Base-by-base conservation (phyloP, 169 alveolate genomes). In the Blepharisma undulans region DNA sequence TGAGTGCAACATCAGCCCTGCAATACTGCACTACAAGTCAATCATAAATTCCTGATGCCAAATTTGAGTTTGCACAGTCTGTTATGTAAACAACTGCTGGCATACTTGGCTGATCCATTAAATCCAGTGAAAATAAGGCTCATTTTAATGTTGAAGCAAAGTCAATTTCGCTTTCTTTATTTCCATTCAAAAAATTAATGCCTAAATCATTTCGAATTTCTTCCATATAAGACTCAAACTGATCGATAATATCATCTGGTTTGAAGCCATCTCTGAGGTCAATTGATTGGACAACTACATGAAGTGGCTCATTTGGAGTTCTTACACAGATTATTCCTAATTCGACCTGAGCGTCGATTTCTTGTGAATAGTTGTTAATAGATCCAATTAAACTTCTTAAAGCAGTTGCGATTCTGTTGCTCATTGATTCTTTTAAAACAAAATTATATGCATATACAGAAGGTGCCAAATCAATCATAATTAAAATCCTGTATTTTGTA, bases 21-120 rank as follows among this genome's bases (percentile, higher is more conserved):
- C 89, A 82, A 30, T 82, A 82, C 76, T 82, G 89, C 76, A 82
- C 60, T 34, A 82, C 78, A 22, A 82, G 76, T 25, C 89, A 72
- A n/a, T 82, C 89, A 60, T 82, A 82, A 48, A 82, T 82, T 22
- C 71, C 89, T 36, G 77, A 60, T 21, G 34, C 36, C 12, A 82
- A 22, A 30, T 36, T 25, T 21, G 33, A 25, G 18, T 82, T 48
- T 6, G 60, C 76, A 5, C 71, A n/a, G 29, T 32, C 36, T 30
- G 89, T 82, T 22, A 82, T 60, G 8, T 32, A 59, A 4, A 82
- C n/a, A 21, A 82, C 89, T 4, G 76, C n/a, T 21, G 89, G 89
- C 29, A 48, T 21, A 22, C 78, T 22, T 22, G 33, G 32, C 29
- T 34, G 27, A 22, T 82, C 77, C 89, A 82, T 82, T 22, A 60